phyloP scores from a whole-genome alignment of 352 stramenopile species.

The Globisporangium canariense region DNA sequence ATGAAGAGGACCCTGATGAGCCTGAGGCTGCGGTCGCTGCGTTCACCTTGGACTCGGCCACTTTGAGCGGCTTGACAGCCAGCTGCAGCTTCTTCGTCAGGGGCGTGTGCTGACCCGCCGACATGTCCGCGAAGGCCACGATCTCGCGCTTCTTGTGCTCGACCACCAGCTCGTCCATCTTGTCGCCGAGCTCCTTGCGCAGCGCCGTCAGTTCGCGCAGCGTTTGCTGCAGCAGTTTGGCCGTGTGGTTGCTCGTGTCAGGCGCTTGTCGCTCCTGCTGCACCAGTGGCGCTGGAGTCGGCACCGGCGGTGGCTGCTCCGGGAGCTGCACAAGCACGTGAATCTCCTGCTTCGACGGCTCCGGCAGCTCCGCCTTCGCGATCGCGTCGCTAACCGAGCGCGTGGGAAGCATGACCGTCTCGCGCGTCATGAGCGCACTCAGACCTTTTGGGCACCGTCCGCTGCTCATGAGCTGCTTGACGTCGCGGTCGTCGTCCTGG shows the following conservation, averaged over 20 bases:
- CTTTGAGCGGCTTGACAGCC: neutral
- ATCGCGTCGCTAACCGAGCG: conserved; percentile 1
- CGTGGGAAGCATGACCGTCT: conserved; percentile 5
- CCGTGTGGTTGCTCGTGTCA: neutral
- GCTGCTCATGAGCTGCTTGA: conserved; percentile 8
- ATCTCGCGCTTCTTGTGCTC: conserved; percentile 8
- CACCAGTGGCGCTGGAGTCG: neutral
- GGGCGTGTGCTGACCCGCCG: neutral
- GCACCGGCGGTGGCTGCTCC: neutral
- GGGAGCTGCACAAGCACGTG: conserved; percentile 8
- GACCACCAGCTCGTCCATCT: conserved; percentile 3
- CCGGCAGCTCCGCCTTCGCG: neutral
- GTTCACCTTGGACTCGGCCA: neutral
- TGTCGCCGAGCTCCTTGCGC: conserved; percentile 7
- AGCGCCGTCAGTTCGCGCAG: neutral
- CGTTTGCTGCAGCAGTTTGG: conserved; percentile 3
- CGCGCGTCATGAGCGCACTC: neutral
- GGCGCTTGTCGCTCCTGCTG: neutral
- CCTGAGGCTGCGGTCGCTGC: neutral
- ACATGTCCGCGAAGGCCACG: conserved; percentile 8
- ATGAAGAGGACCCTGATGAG: neutral
- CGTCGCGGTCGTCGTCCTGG: conserved; percentile 10
- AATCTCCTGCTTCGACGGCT: conserved; percentile 2
- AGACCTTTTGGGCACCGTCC: neutral
- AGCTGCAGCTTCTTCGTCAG: conserved; percentile 7